Conservation (phyloP, 2,329 filamentous ascomycete genomes). For the Sarocladium oryzae region DNA sequence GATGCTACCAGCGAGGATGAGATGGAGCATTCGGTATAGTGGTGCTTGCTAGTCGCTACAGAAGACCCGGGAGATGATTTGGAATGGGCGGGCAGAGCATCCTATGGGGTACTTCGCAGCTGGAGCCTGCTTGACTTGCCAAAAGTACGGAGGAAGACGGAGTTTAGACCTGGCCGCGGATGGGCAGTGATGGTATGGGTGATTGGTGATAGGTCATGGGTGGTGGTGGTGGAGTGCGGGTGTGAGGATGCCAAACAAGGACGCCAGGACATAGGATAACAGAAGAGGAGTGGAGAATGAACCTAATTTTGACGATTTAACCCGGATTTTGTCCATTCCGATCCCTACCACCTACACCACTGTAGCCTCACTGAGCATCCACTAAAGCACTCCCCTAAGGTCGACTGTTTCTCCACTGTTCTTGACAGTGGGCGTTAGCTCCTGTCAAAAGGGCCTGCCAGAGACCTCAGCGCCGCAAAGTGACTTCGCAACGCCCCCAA, state of each 20-base stretch:
- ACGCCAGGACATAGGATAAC: not conserved
- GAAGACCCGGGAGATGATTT: not conserved
- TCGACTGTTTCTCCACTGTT: not conserved
- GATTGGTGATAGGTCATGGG: not conserved
- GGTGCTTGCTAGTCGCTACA: not conserved
- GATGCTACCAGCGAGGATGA: not conserved
- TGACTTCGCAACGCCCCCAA: no score
- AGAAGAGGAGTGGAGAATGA: constrained; percentile 1
- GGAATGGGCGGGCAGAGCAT: not conserved
- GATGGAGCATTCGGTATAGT: not conserved
- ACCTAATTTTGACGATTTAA: constrained; percentile 6
- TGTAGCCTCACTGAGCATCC: not conserved
- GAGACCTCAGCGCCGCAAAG: no score
- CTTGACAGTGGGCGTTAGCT: not conserved
- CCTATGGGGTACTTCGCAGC: no score
- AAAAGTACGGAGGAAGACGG: not conserved
- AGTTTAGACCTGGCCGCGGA: not conserved
- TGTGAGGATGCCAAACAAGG: not conserved
- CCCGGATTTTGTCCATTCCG: not conserved
- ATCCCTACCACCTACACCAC: not conserved
- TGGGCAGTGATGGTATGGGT: not conserved
- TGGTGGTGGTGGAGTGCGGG: constrained; percentile 1
- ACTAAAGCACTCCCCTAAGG: not conserved
- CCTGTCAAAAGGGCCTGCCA: not conserved
- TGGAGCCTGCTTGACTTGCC: not conserved